Conservation (phyloP, 495 filamentous ascomycete species). For the Aspergillus ellipticus region DNA sequence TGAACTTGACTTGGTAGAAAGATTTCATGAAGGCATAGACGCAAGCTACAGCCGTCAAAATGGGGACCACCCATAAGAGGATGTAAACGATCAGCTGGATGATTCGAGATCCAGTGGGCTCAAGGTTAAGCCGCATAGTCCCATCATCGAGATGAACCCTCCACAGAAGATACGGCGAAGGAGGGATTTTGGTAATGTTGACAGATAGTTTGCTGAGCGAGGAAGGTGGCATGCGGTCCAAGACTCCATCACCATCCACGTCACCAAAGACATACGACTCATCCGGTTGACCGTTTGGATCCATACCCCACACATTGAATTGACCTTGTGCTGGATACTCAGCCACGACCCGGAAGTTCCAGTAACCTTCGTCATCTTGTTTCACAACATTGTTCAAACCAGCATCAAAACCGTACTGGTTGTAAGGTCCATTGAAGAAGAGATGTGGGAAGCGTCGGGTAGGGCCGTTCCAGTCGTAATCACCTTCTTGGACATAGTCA, state of each 20-base stretch:
- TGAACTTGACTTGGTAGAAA: conserved; percentile 71
- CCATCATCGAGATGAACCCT: conserved; percentile 55
- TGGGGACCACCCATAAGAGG: conserved; percentile 54
- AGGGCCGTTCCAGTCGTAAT: conserved; percentile 40
- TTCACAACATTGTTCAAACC: conserved; percentile 55
- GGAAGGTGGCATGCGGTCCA: conserved; percentile 63
- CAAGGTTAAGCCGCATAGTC: conserved; percentile 46
- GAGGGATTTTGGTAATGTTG: conserved; percentile 58
- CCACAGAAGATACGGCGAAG: conserved; percentile 54
- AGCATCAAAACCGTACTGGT: conserved; percentile 65
- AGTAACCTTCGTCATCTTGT: conserved; percentile 51
- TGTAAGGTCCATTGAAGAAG: conserved; percentile 62
- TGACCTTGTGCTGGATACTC: conserved; percentile 64
- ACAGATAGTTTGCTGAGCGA: conserved; percentile 52
- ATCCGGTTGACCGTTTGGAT: conserved; percentile 62
- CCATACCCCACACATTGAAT: conserved; percentile 68
- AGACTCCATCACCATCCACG: conserved; percentile 55
- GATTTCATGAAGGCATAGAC: conserved; percentile 60
- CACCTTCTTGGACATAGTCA: conserved; percentile 60
- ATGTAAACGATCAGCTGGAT: conserved; percentile 57
- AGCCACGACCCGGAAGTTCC: conserved; percentile 59
- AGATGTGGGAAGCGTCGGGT: conserved; percentile 60
- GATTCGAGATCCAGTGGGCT: conserved; percentile 52
- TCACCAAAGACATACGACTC: conserved; percentile 57
- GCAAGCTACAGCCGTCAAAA: conserved; percentile 45